Evolutionary conservation across 371 early-diverging fungal species (phyloP), one percentile per base, ranked within the genome.

Genomic region (Sporodiniella umbellata): DNA sequence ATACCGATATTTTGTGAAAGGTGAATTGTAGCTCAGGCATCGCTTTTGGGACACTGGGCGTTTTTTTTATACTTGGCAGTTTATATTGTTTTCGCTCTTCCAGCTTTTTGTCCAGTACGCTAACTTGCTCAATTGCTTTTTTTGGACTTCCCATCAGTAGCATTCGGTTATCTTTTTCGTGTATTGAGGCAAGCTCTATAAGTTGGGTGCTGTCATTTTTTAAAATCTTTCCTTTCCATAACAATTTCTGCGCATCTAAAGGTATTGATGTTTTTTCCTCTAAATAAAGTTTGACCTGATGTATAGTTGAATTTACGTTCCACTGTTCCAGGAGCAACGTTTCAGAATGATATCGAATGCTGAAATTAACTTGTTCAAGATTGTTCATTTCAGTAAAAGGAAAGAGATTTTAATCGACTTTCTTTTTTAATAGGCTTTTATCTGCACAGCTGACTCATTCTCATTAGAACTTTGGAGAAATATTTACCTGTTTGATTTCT

Each of bases 1-100:
- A 71, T 0, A 87, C 80, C 18, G 81, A 64, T 8, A 93, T 72
- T 1, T 55, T 54, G 21, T 79, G 83, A 62, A 93, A 94, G 0
- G 86, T 88, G 60, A 84, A 85, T 51, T 79, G 64, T 22, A 64
- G 26, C 56, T 42, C 73, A 61, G 19, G 60, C 51, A 37, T 44
- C 15, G 54, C 18, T 42, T 26, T 58, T 45, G 17, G 65, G 40
- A 5, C 11, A 17, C 12, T 26, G 40, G 25, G 18, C 22, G 51
- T 50, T 42, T 43, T 33, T 26, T 42, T 19, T 17, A 42, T 44
- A 14, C 54, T 52, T 2, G 30, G 33, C 1, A 60, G 50, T 7
- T 33, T 48, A 18, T 58, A 25, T 23, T 46, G 33, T 19, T 40
- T 30, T 28, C 54, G 50, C 14, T 64, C 54, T 5, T 52, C 45